Evolutionary conservation across 2,329 filamentous ascomycete genomes (phyloP).

Genomic region (Cladosporium sp.): DNA sequence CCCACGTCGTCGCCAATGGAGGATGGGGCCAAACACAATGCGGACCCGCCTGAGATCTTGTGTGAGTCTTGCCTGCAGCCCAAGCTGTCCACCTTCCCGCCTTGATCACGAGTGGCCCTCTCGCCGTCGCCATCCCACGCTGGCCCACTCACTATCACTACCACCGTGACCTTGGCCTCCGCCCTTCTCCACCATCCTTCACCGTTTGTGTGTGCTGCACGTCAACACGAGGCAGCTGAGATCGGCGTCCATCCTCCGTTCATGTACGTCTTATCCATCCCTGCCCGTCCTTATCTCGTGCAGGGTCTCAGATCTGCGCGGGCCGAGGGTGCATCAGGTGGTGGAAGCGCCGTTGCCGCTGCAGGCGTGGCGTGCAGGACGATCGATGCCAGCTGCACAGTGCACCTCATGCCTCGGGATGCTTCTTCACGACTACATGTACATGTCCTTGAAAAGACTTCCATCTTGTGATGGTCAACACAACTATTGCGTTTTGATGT

Average conservation of each 20-base stretch:
- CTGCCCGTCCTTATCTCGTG: conserved; percentile 11
- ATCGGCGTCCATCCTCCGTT: conserved; percentile 10
- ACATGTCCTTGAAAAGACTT: not conserved
- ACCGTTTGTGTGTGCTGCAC: conserved; percentile 10
- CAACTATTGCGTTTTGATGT: not conserved
- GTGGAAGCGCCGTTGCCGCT: conserved; percentile 18
- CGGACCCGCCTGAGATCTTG: conserved; percentile 12
- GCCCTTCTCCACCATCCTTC: conserved; percentile 13
- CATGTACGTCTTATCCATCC: not conserved
- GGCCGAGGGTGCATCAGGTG: conserved; percentile 13
- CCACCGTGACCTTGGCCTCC: not conserved
- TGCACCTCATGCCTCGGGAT: conserved; percentile 2
- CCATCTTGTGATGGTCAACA: not conserved
- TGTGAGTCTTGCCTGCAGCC: conserved; percentile 8
- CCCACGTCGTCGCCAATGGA: not conserved
- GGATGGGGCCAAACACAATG: conserved; percentile 1
- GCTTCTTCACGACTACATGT: conserved; percentile 16
- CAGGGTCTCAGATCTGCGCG: conserved; percentile 19
- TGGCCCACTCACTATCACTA: not conserved
- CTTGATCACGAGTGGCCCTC: not conserved
- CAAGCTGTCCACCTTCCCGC: not conserved
- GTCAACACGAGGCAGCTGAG: conserved; percentile 12
- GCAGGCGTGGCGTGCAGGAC: conserved; percentile 16
- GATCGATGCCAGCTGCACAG: not conserved
- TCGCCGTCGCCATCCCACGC: conserved; percentile 8